phyloP scores from a whole-genome alignment of 495 filamentous ascomycete species.

The Aspergillus bertholletiae region DNA sequence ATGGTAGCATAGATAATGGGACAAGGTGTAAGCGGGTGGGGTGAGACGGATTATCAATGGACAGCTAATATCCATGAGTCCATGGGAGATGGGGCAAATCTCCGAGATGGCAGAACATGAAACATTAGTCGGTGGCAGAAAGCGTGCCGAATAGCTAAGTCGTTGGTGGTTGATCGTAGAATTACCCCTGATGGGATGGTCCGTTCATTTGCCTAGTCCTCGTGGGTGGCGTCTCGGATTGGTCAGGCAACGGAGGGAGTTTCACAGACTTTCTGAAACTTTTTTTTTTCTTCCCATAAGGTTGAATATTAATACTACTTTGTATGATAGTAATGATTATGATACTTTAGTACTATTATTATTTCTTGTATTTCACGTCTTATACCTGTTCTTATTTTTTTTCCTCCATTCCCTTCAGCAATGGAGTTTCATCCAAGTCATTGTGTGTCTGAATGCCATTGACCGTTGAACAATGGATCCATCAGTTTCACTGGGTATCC shows the following conservation, averaged over 20 bases:
- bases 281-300: not conserved
- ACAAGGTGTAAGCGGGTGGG: not conserved
- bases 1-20: not conserved
- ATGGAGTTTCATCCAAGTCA: not conserved
- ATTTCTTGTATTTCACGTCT: not conserved
- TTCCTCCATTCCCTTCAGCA: not conserved
- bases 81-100: conserved; percentile 3
- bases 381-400: not conserved
- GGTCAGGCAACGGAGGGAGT: not conserved
- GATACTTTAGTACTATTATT: not conserved
- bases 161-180: conserved; percentile 19
- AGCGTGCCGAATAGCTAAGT: conserved; percentile 21
- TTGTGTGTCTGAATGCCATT: not conserved
- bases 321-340: not conserved
- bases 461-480: not conserved
- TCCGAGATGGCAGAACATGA: conserved; percentile 13
- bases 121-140: conserved; percentile 17
- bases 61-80: not conserved
- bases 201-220: conserved; percentile 5
- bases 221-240: not conserved
- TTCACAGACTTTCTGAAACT: not conserved
- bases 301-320: not conserved
- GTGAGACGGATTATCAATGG: not conserved
- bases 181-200: conserved; percentile 4
- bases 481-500: too few species aligned